Evolutionary conservation across 805 yeast genomes (phyloP), one percentile per base, ranked within the genome.

Genomic region (Yarrowia sp.): DNA sequence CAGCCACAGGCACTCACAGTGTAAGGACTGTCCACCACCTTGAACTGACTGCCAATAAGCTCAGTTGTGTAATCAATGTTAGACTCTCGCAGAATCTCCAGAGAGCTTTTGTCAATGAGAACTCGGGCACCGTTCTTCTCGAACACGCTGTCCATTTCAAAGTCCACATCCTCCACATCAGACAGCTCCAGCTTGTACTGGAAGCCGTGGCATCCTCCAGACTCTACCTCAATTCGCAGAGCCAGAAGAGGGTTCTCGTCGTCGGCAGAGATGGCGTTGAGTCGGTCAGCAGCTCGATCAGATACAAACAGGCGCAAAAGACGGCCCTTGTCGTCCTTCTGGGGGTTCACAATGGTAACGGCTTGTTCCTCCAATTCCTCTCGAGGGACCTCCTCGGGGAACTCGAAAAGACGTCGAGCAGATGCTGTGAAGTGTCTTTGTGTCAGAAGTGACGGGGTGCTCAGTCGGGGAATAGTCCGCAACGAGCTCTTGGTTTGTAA

Each of bases 131-230:
- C 90, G 52, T 80, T 82, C 65, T 92, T 80, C 66, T 81, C 85
- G 72, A 91, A 90, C 7, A 91, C 79, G 19, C 77, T 69, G 68
- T 79, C 82, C 33, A 70, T 73, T 4, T 59, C 69, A 8, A 68
- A 52, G 30, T 74, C 75, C 21, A 78, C 72, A 19, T 72, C 74
- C 28, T 66, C 62, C 46, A 78, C 68, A 66, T 82, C 81, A 4
- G 85, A 81, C 49, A 95, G 79, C 62, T 85, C 82, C 71, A 95
- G 78, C 68, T 88, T 82, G 73, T 95, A 95, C 75, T 95, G 98
- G 76, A 90, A 95, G 19, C 99, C 99, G 75, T 95, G 99, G 74
- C 99, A 95, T 1, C 99, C 99, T 10, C 99, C 99, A 71, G 96
- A 88, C 70, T 92, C 97, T 10, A 95, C 98, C 12, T 81, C 78